phyloP scores from a whole-genome alignment of 2,329 filamentous ascomycete species.

The Scorias spongiosa region DNA sequence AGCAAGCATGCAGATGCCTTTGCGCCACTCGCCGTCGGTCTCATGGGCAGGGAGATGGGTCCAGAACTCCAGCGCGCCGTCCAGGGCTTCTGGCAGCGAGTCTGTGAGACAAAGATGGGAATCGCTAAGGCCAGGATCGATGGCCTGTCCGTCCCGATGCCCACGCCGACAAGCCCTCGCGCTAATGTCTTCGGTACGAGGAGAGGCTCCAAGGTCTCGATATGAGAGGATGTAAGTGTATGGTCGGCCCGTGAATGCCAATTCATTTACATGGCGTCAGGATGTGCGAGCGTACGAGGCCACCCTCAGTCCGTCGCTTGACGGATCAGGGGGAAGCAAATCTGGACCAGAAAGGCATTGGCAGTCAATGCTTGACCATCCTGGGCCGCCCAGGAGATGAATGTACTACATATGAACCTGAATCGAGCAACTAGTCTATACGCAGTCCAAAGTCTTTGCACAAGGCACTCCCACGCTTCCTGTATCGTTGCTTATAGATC shows the following conservation, averaged over 20 bases:
- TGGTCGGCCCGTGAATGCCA: neutral
- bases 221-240: neutral
- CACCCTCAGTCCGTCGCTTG: neutral
- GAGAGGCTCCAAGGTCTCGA: neutral
- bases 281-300: neutral
- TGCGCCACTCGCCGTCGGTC: slow-evolving; percentile 70
- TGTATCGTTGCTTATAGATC: neutral
- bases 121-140: neutral
- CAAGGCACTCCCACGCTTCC: neutral
- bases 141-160: neutral
- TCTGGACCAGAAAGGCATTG: neutral
- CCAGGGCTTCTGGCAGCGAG: slow-evolving; percentile 59
- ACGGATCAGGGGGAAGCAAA: neutral
- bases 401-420: neutral
- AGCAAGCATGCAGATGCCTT: slow-evolving; percentile 65
- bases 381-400: neutral
- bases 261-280: neutral
- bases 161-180: neutral
- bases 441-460: neutral
- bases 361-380: neutral
- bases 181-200: neutral
- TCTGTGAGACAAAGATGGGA: slow-evolving; percentile 59
- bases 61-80: slow-evolving; percentile 64
- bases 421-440: neutral
- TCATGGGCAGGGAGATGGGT: slow-evolving; percentile 69